Base-by-base conservation (phyloP, 768 basidiomycete species). In the Suillus weaverae region DNA sequence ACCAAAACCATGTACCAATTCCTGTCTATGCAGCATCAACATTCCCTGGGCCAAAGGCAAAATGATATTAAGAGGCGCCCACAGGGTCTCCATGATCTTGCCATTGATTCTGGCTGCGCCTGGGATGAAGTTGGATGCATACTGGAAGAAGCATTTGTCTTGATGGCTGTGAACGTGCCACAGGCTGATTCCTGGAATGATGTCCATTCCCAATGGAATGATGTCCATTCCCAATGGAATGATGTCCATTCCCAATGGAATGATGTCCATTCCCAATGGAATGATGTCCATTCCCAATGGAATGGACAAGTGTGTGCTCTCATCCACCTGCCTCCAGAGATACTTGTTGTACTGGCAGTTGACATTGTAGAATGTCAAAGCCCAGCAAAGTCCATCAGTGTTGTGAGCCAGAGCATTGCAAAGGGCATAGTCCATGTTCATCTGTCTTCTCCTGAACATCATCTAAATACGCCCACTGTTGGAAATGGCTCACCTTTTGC, bases 401-500 rank as follows among this genome's bases (percentile, higher is more conserved):
- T 39, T 39, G 6, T 39, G 14, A 14, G 14, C 3, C 5, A 39
- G 14, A 5, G 39, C 39, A 39, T 39, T 39, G 39, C 39, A 39
- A 4, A 39, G 39, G 5, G 16, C 14, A 5, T 39, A 39, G 11
- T 39, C 39, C 39, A 39, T 39, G 14, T 39, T 39, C 39, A 39
- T 39, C 11, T 39, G 36, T 26, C 26, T 26, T 26, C 26, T 26
- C 2, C 26, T 2, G 2, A 26, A 26, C 26, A 26, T 26, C 13
- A 13, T 4, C 3, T 26, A 26, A 26, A 26, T 26, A 26, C 26
- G 26, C 26, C 1, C 26, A 26, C 26, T 26, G 1, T 38, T 26
- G 26, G 26, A 2, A 26, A 26, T 26, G 26, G 26, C 26, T 38
- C 36, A 68, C 63, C 51, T 75, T 76, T 74, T 5, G 76, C 75